Base-by-base conservation (phyloP, 768 basidiomycete genomes). In the Suillus occidentalis region DNA sequence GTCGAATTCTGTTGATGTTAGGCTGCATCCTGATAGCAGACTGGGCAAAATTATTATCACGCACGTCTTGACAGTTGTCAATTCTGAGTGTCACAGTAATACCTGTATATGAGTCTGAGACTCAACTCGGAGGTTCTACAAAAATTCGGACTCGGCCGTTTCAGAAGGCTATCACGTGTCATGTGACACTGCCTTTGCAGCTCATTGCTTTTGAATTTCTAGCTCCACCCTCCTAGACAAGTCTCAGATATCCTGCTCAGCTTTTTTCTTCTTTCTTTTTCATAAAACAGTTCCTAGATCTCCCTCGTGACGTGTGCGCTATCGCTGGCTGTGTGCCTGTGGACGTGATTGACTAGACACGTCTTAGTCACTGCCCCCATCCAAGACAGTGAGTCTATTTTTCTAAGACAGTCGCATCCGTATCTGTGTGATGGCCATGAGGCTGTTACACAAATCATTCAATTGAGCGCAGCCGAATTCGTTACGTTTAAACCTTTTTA, bases 401-500 rank as follows among this genome's bases (percentile, higher is more conserved):
- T 42, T 42, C 28, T 63, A 62, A 10, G 36, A 49, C 4, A n/a
- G 18, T 61, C 37, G 7, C 20, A 42, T 22, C 6, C 28, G 20
- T 63, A 61, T 40, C 25, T 8, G 40, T 42, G 43, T 43, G 20
- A 13, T n/a, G 14, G 16, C 61, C 63, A 62, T 64, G 63, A 65
- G 63, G 65, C 56, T 22, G n/a, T 45, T 16, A n/a, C 12, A 55
- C n/a, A 47, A 47, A 20, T 36, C 58, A n/a, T n/a, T 39, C 34
- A 42, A 34, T 20, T 37, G 3, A 25, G 47, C 45, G 20, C 31
- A 31, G n/a, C 39, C 28, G 31, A 31, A 31, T 25, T n/a, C 37
- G 31, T 56, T 40, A n/a, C 42, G 10, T 63, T 45, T 47, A 12
- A 47, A 47, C 13, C 36, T 18, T n/a, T 22, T 12, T n/a, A 20